Conservation (phyloP, 257 asterid genomes). For the Solanum chmielewskii region DNA sequence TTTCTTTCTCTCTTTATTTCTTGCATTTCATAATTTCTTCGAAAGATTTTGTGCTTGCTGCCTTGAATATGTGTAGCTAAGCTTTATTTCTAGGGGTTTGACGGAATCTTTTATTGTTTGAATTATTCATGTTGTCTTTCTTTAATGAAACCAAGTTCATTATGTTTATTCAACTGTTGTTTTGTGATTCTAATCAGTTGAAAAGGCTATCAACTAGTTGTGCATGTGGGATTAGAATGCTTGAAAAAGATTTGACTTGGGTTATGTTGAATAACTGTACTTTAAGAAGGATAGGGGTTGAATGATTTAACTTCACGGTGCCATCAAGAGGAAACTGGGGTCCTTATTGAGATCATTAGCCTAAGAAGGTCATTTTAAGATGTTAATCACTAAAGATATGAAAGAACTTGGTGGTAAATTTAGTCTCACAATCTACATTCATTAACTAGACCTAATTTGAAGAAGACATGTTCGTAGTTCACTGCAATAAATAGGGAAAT, state of each 20-base stretch:
- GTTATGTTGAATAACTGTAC: background rate
- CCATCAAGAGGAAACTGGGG: background rate
- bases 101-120: background rate
- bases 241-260: background rate
- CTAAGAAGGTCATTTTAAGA: background rate
- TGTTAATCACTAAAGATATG: background rate
- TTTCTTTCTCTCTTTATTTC: background rate
- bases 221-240: background rate
- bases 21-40: background rate
- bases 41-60: background rate
- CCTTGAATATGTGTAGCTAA: background rate
- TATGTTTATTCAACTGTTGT: background rate
- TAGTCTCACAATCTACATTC: background rate
- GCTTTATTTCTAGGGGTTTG: background rate
- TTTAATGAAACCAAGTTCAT: background rate
- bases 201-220: background rate
- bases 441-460: background rate
- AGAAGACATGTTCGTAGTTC: background rate
- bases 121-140: background rate
- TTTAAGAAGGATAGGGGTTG: background rate
- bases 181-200: background rate
- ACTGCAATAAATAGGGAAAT: background rate
- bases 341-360: background rate
- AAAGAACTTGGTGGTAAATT: background rate
- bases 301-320: background rate